Percentiles rank a stretch among this genome's conserved stretches.
Evolutionary conservation across 306 rosid genomes (phyloP).

Genomic region (Trifolium repens): DNA sequence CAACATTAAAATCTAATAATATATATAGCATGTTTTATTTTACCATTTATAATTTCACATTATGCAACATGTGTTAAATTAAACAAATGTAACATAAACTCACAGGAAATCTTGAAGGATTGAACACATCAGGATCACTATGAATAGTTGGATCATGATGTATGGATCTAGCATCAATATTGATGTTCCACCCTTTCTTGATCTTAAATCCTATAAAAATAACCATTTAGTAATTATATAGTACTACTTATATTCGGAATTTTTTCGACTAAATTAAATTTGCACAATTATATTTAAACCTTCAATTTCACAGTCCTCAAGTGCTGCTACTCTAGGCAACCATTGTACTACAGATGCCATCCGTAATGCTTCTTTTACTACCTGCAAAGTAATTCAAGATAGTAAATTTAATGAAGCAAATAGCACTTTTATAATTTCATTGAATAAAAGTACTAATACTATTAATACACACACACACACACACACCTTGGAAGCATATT

Average conservation of each 20-base stretch:
- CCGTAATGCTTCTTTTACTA: constrained; percentile 78
- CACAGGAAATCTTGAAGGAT: constrained; percentile 79
- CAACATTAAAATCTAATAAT: not conserved
- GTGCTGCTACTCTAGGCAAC: constrained; percentile 79
- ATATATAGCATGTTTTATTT: not conserved
- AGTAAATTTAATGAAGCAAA: constrained; percentile 16
- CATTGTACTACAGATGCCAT: constrained; percentile 88
- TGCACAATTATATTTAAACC: constrained; percentile 43
- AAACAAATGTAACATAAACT: constrained; percentile 29
- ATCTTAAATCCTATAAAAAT: constrained; percentile 60
- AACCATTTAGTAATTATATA: not conserved
- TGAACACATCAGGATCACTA: constrained; percentile 61
- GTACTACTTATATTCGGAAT: not conserved
- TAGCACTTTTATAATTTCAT: not conserved
- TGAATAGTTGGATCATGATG: constrained; percentile 68
- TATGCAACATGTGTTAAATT: not conserved
- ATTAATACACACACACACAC: not conserved
- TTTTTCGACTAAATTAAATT: constrained; percentile 9
- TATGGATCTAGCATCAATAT: constrained; percentile 77
- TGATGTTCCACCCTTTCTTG: constrained; percentile 84
- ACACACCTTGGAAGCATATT: constrained; percentile 70
- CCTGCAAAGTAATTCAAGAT: constrained; percentile 47
- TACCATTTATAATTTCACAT: constrained; percentile 22
- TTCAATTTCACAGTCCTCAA: constrained; percentile 71
- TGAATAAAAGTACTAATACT: not conserved